Conservation (phyloP, 495 filamentous ascomycete genomes). For the Penicillium psychrofluorescens region DNA sequence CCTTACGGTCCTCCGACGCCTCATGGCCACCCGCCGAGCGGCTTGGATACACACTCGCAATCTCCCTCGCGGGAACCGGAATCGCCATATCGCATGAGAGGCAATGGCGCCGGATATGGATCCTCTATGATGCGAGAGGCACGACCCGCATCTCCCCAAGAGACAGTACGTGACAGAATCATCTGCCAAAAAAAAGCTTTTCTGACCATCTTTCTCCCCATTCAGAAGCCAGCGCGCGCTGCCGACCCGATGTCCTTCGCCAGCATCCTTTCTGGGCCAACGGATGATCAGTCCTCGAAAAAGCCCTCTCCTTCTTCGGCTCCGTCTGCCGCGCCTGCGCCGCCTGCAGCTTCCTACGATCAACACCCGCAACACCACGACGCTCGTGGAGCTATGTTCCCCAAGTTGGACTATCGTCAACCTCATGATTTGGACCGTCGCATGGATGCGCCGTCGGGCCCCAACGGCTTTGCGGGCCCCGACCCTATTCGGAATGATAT, state of each 20-base stretch:
- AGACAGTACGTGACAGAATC: constrained; percentile 20
- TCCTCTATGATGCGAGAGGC: constrained; percentile 23
- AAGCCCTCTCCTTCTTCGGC: constrained; percentile 25
- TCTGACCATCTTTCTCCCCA: constrained; percentile 1
- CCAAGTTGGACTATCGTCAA: constrained; percentile 25
- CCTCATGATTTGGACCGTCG: too few species aligned
- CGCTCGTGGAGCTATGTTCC: constrained; percentile 14
- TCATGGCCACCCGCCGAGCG: constrained; percentile 40
- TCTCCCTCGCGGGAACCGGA: constrained; percentile 35
- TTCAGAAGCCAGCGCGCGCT: constrained; percentile 56
- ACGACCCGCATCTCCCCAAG: constrained; percentile 29
- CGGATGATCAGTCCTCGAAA: constrained; percentile 50
- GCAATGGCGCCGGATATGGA: constrained; percentile 26
- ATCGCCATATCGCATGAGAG: constrained; percentile 27
- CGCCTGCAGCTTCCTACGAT: constrained; percentile 9
- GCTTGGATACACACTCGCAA: constrained; percentile 36
- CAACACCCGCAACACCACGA: constrained; percentile 11
- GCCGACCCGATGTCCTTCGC: constrained; percentile 88
- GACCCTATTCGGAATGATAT: constrained; percentile 1
- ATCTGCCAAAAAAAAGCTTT: neutral
- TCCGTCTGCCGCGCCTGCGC: constrained; percentile 14
- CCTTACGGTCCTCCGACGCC: constrained; percentile 33
- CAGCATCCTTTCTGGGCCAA: constrained; percentile 72
- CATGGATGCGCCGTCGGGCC: neutral
- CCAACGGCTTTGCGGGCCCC: constrained; percentile 12